Evolutionary conservation across 768 basidiomycete species (phyloP).

Genomic region (Termitomyces sp.): DNA sequence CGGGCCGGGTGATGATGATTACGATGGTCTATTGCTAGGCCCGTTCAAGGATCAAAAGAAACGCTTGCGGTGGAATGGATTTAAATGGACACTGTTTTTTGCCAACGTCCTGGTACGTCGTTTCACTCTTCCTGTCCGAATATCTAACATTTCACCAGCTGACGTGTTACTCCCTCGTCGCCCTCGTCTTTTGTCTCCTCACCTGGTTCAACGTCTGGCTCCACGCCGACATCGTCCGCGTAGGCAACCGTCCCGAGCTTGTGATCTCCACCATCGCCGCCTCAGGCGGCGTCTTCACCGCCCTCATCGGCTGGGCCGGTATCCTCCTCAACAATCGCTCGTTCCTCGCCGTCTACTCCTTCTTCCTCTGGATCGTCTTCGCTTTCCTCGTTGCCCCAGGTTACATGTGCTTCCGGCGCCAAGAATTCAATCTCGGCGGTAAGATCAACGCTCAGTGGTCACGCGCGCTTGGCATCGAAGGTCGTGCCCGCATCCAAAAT

Average conservation of each 20-base stretch:
- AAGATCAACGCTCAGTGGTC: constrained; percentile 78
- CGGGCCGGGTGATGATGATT: constrained; percentile 37
- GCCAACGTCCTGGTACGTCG: constrained; percentile 47
- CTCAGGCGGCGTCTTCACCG: constrained; percentile 53
- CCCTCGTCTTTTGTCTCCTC: constrained; percentile 62
- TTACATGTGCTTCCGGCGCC: constrained; percentile 71
- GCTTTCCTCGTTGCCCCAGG: constrained; percentile 70
- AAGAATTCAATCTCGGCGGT: constrained; percentile 56
- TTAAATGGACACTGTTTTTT: constrained; percentile 77
- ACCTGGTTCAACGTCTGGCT: constrained; percentile 77
- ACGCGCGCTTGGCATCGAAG: constrained; percentile 47
- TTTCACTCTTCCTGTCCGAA: not conserved
- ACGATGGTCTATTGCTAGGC: constrained; percentile 29
- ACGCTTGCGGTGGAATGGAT: constrained; percentile 69
- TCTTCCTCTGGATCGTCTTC: constrained; percentile 72
- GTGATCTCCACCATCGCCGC: constrained; percentile 67
- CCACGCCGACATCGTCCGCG: constrained; percentile 62
- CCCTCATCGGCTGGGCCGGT: constrained; percentile 75
- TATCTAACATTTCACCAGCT: constrained; percentile 24
- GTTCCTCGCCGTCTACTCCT: constrained; percentile 79
- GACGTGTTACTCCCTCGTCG: constrained; percentile 52
- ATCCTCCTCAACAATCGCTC: constrained; percentile 82
- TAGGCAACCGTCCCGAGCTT: constrained; percentile 63
- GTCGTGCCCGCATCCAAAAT: constrained; percentile 65
- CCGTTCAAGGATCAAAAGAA: constrained; percentile 28